These are phyloP conservation scores for Brassica incana DNA, from an alignment of 345 rosid genomes.

Conservation along the genomic window DNA sequence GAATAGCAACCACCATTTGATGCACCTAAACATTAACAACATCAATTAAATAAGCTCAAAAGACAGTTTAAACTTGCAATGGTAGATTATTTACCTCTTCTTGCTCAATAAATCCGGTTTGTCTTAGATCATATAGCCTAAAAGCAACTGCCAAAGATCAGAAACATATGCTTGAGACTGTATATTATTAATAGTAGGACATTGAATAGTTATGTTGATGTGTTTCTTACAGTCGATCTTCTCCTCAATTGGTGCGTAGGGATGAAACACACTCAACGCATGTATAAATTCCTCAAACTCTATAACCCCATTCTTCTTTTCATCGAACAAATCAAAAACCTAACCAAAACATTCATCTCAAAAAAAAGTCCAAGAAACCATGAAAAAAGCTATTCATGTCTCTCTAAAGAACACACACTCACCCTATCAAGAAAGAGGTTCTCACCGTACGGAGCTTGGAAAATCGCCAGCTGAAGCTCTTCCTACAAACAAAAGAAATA, in stretches of 20 bases:
- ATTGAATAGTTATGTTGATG: neutral
- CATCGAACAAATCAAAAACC: constrained; percentile 84
- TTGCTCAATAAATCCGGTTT: constrained; percentile 75
- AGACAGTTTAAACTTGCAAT: neutral
- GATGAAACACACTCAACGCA: constrained; percentile 78
- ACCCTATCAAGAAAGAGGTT: constrained; percentile 91
- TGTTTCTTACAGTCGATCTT: constrained; percentile 73
- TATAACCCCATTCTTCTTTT: constrained; percentile 80
- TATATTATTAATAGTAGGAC: neutral
- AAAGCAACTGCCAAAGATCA: constrained; percentile 65
- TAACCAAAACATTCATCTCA: constrained; percentile 22
- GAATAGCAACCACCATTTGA: constrained; percentile 62
- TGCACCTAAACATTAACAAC: constrained; percentile 57
- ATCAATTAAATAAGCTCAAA: neutral
- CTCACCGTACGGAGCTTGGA: constrained; percentile 59
- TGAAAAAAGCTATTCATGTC: neutral
- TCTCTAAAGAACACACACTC: constrained; percentile 24
- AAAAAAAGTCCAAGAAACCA: constrained; percentile 2
- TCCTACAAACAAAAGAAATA: constrained; percentile 48
- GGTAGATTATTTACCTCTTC: constrained; percentile 57
- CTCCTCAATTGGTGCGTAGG: constrained; percentile 63
- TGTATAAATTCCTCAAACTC: constrained; percentile 86
- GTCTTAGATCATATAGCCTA: constrained; percentile 81
- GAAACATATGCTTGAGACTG: neutral
- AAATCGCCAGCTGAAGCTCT: constrained; percentile 77